Base-by-base conservation (phyloP, 1,284 basidiomycete genomes). In the Boletellus sp. region DNA sequence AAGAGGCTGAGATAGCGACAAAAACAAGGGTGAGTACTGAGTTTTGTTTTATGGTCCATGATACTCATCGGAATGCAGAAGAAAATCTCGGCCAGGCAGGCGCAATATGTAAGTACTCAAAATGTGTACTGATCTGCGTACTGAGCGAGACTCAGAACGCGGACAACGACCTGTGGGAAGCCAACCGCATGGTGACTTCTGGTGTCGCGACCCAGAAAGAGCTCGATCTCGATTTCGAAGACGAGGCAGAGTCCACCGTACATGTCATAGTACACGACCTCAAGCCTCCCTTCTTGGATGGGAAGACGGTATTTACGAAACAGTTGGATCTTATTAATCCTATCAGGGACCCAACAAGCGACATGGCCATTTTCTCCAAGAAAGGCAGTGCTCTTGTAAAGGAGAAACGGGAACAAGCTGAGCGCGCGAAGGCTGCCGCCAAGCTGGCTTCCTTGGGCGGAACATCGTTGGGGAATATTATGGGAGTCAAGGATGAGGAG, bases 81-180 rank as follows among this genome's bases (percentile, higher is more conserved):
- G 72, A 88, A 88, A 69, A 83, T 95, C 18, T 95, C 93, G 1
- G 94, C 94, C 4, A 79, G 86, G 51, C 93, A 97, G 70, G 93
- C 93, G 1, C 93, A 96, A 83, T 95, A 93, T 68, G 91, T 93
- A 60, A 60, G 88, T 77, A 5, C 18, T 22, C 26, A 15, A 30
- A n/a, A 35, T 47, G 4, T 8, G 15, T 7, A 11, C 3, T 28
- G 10, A 6, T 5, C 1, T 21, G 6, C 16, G 0, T 43, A 43
- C 51, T 49, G 32, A 59, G 5, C 16, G 6, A 16, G 10, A 13
- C 43, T 3, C 64, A 94, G 90, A 97, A 97, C 61, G 92, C 92
- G 21, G 97, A 99, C 68, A 96, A 95, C 60, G 96, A 99, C 60
- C 76, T 96, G 1, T 99, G 97, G 97, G 97, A 99, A 75, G 91